phyloP scores from a whole-genome alignment of 108 stramenopile species.

The Conticribra weissflogii region DNA sequence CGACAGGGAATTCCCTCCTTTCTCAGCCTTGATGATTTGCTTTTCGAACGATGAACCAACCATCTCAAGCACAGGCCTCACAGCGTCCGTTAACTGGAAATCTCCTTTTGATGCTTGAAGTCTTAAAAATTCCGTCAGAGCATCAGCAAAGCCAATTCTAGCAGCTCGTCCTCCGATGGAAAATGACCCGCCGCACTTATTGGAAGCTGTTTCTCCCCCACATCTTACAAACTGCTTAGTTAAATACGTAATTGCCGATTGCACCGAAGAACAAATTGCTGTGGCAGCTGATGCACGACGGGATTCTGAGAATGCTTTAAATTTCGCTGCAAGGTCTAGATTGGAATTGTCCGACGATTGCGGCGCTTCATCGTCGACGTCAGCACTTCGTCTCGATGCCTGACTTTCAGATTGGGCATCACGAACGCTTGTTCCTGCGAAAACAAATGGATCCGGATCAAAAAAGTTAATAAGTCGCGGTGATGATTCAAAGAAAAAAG shows the following conservation, averaged over 20 bases:
- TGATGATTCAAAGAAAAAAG: too few species aligned
- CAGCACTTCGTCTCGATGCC: conserved; percentile 45
- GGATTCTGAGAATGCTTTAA: conserved; percentile 51
- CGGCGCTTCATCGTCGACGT: conserved; percentile 40
- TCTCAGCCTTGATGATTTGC: conserved; percentile 51
- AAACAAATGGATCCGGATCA: background rate
- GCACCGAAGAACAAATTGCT: conserved; percentile 51
- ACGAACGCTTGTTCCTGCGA: conserved; percentile 21
- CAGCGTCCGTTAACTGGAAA: conserved; percentile 48
- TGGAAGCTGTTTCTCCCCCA: conserved; percentile 73
- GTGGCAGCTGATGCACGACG: conserved; percentile 39
- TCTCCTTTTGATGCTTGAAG: conserved; percentile 55
- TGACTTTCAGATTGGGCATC: conserved; percentile 45
- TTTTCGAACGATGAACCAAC: conserved; percentile 73
- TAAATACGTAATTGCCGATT: conserved; percentile 57
- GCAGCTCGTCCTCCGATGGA: conserved; percentile 77
- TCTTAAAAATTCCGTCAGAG: conserved; percentile 57
- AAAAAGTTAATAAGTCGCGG: background rate
- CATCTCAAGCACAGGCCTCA: conserved; percentile 65
- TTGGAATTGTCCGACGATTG: conserved; percentile 10
- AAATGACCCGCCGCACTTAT: conserved; percentile 69
- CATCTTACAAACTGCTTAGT: conserved; percentile 75
- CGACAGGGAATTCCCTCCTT: conserved; percentile 1
- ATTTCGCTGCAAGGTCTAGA: conserved; percentile 49
- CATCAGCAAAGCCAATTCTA: conserved; percentile 66